Evolutionary conservation across 2,329 filamentous ascomycete genomes (phyloP).

Genomic region (Emergomyces pasteurianus): DNA sequence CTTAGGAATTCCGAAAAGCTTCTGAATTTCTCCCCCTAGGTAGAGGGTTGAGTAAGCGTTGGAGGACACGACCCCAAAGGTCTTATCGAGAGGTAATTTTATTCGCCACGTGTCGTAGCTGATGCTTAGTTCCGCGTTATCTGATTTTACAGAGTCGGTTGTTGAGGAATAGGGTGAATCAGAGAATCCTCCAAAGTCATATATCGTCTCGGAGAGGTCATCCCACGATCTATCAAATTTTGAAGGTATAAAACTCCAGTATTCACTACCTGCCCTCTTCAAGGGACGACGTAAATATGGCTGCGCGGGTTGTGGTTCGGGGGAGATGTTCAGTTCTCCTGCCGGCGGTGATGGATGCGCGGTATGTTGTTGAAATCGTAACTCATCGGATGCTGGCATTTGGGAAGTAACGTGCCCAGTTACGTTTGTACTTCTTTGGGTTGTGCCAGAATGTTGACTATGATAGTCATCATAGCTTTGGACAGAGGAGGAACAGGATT

Average conservation of each 20-base stretch:
- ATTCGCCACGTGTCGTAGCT: background rate
- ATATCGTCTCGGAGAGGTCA: background rate
- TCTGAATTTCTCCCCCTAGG: background rate
- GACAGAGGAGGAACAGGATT: background rate
- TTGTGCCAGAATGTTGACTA: background rate
- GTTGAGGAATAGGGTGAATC: background rate
- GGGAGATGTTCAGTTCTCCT: background rate
- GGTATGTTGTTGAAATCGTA: background rate
- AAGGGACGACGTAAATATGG: background rate
- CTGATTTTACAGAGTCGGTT: background rate
- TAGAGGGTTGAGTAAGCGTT: background rate
- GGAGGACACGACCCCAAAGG: background rate
- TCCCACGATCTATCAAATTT: background rate
- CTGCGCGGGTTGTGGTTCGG: background rate
- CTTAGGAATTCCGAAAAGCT: background rate
- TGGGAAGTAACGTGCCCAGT: background rate
- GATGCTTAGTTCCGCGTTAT: background rate
- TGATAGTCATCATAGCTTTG: background rate
- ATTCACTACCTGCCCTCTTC: background rate
- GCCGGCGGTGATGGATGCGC: background rate
- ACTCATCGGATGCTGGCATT: background rate
- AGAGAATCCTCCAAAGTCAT: conserved; percentile 2
- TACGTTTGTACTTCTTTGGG: background rate
- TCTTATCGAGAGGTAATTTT: background rate
- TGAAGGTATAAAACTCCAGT: conserved; percentile 2